Evolutionary conservation across 805 yeast species (phyloP).

Genomic region (Metschnikowia aberdeeniae): DNA sequence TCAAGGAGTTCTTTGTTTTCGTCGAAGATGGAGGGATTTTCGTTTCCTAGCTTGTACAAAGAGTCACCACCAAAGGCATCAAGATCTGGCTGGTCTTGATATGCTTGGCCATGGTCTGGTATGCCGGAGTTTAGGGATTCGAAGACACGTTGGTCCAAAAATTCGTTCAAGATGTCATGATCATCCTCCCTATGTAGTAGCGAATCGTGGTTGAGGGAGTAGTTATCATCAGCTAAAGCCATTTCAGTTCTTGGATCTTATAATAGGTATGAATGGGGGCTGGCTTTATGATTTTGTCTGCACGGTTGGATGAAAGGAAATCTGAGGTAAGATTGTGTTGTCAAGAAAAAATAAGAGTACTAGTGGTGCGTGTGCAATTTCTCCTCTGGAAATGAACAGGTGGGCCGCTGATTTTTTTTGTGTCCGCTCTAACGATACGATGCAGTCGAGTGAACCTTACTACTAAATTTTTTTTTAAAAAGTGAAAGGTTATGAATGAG

Average conservation of each 20-base stretch:
- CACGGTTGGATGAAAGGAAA: too few relatives aligned
- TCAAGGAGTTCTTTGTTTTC: slow-evolving; percentile 2
- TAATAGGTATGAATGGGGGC: too few relatives aligned
- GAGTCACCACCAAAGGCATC: slow-evolving; percentile 7
- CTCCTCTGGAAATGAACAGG: too few relatives aligned
- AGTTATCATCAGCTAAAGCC: slow-evolving; percentile 23
- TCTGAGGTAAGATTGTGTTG: neutral
- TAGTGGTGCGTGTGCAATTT: neutral
- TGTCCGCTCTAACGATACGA: too few relatives aligned
- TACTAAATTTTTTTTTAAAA: too few relatives aligned
- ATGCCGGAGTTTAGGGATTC: slow-evolving; percentile 28
- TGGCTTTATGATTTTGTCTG: too few relatives aligned
- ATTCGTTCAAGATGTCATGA: slow-evolving; percentile 54
- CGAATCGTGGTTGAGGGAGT: slow-evolving; percentile 21
- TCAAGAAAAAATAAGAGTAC: neutral
- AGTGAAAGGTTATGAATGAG: too few relatives aligned
- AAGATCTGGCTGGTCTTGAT: slow-evolving; percentile 1
- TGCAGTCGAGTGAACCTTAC: too few relatives aligned
- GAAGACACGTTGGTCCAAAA: slow-evolving; percentile 50
- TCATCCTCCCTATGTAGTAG: slow-evolving; percentile 26
- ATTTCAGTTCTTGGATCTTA: slow-evolving; percentile 4
- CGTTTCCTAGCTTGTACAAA: slow-evolving; percentile 6
- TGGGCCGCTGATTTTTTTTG: too few relatives aligned
- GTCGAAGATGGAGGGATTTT: slow-evolving; percentile 1
- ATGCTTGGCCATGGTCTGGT: slow-evolving; percentile 10